Evolutionary conservation across 148 eudicot species (phyloP).

Genomic region (Tetragonia tetragonoides): DNA sequence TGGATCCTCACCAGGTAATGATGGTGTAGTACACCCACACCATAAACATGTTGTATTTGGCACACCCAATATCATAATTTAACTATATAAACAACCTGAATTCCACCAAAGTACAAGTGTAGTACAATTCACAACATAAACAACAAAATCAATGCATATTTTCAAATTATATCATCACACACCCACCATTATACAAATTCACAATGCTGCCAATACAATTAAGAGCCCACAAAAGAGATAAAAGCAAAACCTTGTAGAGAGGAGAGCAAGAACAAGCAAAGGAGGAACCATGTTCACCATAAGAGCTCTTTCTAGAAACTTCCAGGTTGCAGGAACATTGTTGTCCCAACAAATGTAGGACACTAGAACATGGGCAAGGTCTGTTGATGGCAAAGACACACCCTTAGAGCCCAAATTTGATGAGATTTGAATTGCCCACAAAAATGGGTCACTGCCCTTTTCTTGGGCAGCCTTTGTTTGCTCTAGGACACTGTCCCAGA

Average conservation of each 20-base stretch:
- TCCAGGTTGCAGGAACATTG: slow-evolving; percentile 80
- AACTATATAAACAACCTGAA: not conserved
- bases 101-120: too few relatives aligned
- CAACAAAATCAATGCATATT: slow-evolving; percentile 11
- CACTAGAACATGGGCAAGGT: slow-evolving; percentile 67
- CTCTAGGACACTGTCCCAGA: slow-evolving; percentile 62
- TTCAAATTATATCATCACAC: not conserved
- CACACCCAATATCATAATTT: not conserved
- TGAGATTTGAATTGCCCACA: slow-evolving; percentile 77
- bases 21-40: too few relatives aligned
- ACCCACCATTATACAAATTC: not conserved
- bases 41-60: too few relatives aligned
- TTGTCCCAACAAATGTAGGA: slow-evolving; percentile 91
- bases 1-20: too few relatives aligned
- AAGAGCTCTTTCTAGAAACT: slow-evolving; percentile 75
- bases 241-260: slow-evolving; percentile 60
- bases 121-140: not conserved
- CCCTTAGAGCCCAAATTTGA: slow-evolving; percentile 50
- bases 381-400: slow-evolving; percentile 62
- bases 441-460: slow-evolving; percentile 62
- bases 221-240: not conserved
- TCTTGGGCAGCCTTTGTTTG: slow-evolving; percentile 61
- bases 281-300: slow-evolving; percentile 59
- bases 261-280: slow-evolving; percentile 70
- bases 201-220: not conserved